phyloP scores from a whole-genome alignment of 2,329 filamentous ascomycete genomes.

The Beauveria sp. region DNA sequence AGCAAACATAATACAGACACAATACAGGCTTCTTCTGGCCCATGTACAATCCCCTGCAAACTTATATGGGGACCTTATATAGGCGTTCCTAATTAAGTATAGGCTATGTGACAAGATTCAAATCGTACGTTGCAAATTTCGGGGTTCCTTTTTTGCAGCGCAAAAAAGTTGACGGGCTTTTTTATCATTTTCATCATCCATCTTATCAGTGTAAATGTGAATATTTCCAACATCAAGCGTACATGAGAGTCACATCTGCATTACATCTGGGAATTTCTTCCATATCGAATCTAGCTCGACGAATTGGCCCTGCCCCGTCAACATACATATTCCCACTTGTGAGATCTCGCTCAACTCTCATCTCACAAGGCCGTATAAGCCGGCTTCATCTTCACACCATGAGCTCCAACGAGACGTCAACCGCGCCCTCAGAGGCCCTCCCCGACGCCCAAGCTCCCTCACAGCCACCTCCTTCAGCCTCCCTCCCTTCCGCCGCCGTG shows the following conservation, averaged over 20 bases:
- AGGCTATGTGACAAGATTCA: too few species aligned
- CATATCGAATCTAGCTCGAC: background rate
- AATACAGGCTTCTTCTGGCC: too few species aligned
- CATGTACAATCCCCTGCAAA: too few species aligned
- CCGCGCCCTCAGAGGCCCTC: background rate
- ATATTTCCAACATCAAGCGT: background rate
- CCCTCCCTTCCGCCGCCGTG: background rate
- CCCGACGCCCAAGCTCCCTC: background rate
- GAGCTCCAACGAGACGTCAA: constrained; percentile 4
- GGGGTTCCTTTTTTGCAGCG: background rate
- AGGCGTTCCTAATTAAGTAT: too few species aligned
- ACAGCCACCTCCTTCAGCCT: background rate
- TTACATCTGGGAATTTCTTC: background rate
- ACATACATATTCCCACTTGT: background rate
- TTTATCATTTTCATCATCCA: background rate
- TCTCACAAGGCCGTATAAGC: constrained; percentile 1
- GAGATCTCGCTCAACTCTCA: background rate
- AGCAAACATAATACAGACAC: too few species aligned
- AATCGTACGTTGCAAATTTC: too few species aligned
- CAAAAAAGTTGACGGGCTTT: background rate
- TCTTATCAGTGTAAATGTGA: background rate
- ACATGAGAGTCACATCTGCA: background rate
- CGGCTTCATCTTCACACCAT: background rate
- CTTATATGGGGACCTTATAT: too few species aligned
- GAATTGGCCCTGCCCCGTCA: background rate